Evolutionary conservation across 1,284 basidiomycete species (phyloP).

Genomic region (Caloboletus firmus): DNA sequence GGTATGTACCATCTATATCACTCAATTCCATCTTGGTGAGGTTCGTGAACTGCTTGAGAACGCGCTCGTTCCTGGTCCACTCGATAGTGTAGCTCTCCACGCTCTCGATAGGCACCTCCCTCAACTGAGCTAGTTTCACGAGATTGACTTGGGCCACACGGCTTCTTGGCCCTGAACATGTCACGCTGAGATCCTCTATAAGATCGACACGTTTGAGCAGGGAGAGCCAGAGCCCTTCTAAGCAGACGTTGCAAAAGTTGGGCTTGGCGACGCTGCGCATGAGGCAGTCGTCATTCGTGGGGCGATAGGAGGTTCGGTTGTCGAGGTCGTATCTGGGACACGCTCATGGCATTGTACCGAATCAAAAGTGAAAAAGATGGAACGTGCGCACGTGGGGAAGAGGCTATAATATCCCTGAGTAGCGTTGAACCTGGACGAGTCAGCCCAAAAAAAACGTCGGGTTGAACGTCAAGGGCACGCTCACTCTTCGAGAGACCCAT

Average conservation of each 20-base stretch:
- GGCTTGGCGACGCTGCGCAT: slow-evolving; percentile 75
- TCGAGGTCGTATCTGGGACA: slow-evolving; percentile 52
- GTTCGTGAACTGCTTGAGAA: slow-evolving; percentile 49
- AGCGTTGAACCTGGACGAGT: slow-evolving; percentile 57
- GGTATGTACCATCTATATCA: slow-evolving; percentile 42
- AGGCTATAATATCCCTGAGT: slow-evolving; percentile 64
- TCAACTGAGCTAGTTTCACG: slow-evolving; percentile 61
- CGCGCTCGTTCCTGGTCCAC: slow-evolving; percentile 51
- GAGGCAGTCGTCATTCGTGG: slow-evolving; percentile 82
- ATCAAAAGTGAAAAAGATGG: background rate
- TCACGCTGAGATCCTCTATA: slow-evolving; percentile 50
- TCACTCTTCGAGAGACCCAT: slow-evolving; percentile 64
- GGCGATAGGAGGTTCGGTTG: slow-evolving; percentile 67
- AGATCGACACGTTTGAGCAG: slow-evolving; percentile 59
- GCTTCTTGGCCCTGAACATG: slow-evolving; percentile 5
- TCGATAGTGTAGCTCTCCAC: slow-evolving; percentile 55
- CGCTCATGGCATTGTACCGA: background rate
- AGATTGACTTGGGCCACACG: slow-evolving; percentile 45
- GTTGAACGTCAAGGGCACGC: slow-evolving; percentile 22
- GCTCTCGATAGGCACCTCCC: slow-evolving; percentile 36
- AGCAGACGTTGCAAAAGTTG: slow-evolving; percentile 76
- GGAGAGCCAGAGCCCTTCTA: slow-evolving; percentile 70
- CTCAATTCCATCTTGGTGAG: slow-evolving; percentile 45
- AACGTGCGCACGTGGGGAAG: slow-evolving; percentile 64
- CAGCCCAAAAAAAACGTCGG: background rate